These are phyloP conservation scores for Apiospora kogelbergensis DNA, from an alignment of 2,329 filamentous ascomycete genomes.

Conservation along the genomic window DNA sequence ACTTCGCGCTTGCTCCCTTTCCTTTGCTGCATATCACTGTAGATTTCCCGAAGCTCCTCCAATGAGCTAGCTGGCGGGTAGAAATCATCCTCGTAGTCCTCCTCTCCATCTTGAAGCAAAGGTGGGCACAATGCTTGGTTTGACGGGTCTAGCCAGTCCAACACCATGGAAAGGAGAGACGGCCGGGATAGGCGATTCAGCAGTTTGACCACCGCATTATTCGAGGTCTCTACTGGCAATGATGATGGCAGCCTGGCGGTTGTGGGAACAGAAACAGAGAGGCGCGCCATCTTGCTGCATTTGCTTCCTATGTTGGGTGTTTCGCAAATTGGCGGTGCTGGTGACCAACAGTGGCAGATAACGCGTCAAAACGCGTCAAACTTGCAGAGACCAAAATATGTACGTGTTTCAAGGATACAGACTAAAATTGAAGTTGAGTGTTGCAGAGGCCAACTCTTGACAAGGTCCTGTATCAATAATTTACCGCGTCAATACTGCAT, in stretches of 20 bases:
- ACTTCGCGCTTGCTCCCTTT: slow-evolving; percentile 65
- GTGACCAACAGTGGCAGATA: not conserved
- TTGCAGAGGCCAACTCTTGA: not conserved
- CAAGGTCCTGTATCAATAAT: not conserved
- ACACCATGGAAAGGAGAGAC: slow-evolving; percentile 68
- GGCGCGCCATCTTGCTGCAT: slow-evolving; percentile 44
- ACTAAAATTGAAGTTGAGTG: not conserved
- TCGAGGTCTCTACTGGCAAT: slow-evolving; percentile 65
- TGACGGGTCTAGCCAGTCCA: slow-evolving; percentile 74
- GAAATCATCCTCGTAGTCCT: slow-evolving; percentile 58
- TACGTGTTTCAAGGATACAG: not conserved
- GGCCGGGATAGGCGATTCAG: slow-evolving; percentile 70
- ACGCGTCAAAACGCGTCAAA: slow-evolving; percentile 7
- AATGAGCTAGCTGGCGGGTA: slow-evolving; percentile 68
- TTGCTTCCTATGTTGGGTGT: not conserved
- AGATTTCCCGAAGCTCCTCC: slow-evolving; percentile 65
- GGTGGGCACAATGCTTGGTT: slow-evolving; percentile 62
- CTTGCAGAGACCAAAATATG: not conserved
- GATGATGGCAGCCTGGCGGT: slow-evolving; percentile 70
- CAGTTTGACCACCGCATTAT: slow-evolving; percentile 63
- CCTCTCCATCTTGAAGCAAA: slow-evolving; percentile 49
- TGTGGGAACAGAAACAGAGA: slow-evolving; percentile 70
- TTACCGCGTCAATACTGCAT: not conserved
- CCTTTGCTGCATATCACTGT: slow-evolving; percentile 57
- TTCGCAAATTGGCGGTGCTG: not conserved